These are phyloP conservation scores for Rostrohypoxylon terebratum DNA, from an alignment of 495 filamentous ascomycete species.

Conservation along the genomic window DNA sequence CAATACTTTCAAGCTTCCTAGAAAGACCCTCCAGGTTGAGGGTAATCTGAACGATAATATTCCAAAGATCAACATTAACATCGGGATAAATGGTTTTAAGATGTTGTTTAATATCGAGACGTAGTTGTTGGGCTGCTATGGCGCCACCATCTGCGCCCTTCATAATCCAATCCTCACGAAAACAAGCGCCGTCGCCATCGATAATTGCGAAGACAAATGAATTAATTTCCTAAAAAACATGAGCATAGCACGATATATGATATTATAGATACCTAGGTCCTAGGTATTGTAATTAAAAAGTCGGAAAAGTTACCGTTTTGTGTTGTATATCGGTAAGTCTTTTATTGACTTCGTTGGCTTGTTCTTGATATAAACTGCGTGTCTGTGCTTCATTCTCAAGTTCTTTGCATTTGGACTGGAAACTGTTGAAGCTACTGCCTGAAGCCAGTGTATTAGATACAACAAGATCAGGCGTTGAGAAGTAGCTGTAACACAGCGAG, in stretches of 20 bases:
- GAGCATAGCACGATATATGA: neutral
- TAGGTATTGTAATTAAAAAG: neutral
- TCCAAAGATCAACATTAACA: constrained; percentile 58
- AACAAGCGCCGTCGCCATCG: constrained; percentile 73
- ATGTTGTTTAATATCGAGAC: constrained; percentile 62
- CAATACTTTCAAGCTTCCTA: constrained; percentile 60
- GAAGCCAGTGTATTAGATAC: too few relatives aligned
- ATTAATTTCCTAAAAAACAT: constrained; percentile 49
- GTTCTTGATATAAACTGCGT: constrained; percentile 27
- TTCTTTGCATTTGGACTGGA: constrained; percentile 34
- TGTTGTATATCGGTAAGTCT: constrained; percentile 30
- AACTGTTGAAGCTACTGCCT: too few relatives aligned
- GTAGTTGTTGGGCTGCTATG: constrained; percentile 65
- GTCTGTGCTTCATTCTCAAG: constrained; percentile 32
- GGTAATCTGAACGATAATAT: constrained; percentile 71
- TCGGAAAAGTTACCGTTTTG: constrained; percentile 24
- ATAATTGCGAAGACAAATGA: constrained; percentile 70
- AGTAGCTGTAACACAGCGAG: too few relatives aligned
- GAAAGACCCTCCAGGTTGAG: constrained; percentile 68
- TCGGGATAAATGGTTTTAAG: constrained; percentile 54
- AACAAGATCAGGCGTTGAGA: too few relatives aligned
- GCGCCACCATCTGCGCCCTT: constrained; percentile 67
- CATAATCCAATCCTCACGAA: constrained; percentile 66
- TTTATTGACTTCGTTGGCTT: constrained; percentile 30
- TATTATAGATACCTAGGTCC: neutral